These are phyloP conservation scores for Acanthamoeba pearcei DNA, from an alignment of 208 protist species.

Conservation along the genomic window DNA sequence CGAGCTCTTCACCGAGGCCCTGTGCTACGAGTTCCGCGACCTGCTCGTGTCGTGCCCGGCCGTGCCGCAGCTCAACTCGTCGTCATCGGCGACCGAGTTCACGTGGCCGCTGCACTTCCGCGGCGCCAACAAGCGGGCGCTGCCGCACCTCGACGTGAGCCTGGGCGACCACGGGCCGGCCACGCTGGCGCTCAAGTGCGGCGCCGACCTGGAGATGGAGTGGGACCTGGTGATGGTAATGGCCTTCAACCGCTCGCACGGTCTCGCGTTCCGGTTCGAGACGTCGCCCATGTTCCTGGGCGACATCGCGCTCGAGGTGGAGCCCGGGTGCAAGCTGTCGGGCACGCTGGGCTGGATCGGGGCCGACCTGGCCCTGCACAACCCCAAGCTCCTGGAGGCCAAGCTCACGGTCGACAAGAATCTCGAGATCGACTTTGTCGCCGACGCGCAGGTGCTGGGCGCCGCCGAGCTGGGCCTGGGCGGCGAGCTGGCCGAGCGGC, in stretches of 20 bases:
- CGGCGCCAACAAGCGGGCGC: not conserved
- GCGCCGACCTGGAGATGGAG: not conserved
- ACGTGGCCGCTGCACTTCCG: constrained; percentile 59
- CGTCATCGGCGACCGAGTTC: not conserved
- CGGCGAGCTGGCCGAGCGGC: constrained; percentile 56
- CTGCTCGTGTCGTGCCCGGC: constrained; percentile 1
- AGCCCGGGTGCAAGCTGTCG: constrained; percentile 1
- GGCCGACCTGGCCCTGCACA: not conserved
- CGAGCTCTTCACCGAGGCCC: constrained; percentile 39
- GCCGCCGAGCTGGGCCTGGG: constrained; percentile 20
- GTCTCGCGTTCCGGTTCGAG: constrained; percentile 20
- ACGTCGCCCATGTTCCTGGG: not conserved
- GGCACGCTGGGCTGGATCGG: constrained; percentile 54
- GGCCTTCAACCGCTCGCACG: constrained; percentile 58
- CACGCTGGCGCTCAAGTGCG: constrained; percentile 37
- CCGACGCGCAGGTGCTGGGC: not conserved
- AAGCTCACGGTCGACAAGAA: constrained; percentile 7
- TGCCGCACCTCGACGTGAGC: constrained; percentile 6
- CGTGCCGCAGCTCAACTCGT: not conserved
- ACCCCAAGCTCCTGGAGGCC: constrained; percentile 54
- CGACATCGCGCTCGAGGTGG: not conserved
- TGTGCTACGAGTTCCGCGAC: not conserved
- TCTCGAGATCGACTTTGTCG: not conserved
- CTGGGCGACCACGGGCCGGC: constrained; percentile 48
- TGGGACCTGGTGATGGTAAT: constrained; percentile 17